Evolutionary conservation across 306 rosid genomes (phyloP), one percentile per base, ranked within the genome.

Genomic region (Datisca glomerata): DNA sequence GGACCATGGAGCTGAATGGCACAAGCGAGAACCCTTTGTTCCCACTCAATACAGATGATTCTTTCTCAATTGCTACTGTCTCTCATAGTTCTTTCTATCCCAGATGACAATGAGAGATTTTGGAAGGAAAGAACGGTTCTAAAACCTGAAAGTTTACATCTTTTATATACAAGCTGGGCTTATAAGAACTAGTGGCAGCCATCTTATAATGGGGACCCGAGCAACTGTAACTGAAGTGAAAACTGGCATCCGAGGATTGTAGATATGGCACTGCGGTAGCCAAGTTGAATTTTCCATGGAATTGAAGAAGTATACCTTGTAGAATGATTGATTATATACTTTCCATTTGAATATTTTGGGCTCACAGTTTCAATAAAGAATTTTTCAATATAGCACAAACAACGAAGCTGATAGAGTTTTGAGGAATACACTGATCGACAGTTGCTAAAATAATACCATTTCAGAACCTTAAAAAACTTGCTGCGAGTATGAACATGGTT

Each of bases 1-100:
- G 23, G 56, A 79, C 86, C 3, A 80, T 89, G 98, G 93, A 77
- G 59, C 69, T 89, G 39, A 63, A 68, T 43, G 84, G 72, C 61
- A 59, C 61, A 4, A 50, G 49, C 16, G 84, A 65, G 7, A 56
- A 72, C 53, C 75, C 75, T 16, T 51, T 63, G 21, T 51, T 59
- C 56, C 63, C 54, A 18, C 60, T 59, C 37, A 59, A 47, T 31
- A 56, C 69, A 13, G 59, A 70, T 39, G 31, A 12, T 41, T 14
- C 47, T 61, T 60, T 46, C 57, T 82, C 94, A 3, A 41, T 80
- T 0, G 96, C 96, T 24, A 74, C 73, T 18, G 33, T 87, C 49
- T 59, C 93, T 13, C 41, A 76, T 31, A 82, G 80, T 56, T 67
- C 94, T 32, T 87, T 87, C 57, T 51, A 70, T 56, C 77, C 93